A percentile compares a stretch with the other conserved stretches of the same genome.
phyloP scores from a whole-genome alignment of 352 stramenopile species.

The Phytophthora crassamura region DNA sequence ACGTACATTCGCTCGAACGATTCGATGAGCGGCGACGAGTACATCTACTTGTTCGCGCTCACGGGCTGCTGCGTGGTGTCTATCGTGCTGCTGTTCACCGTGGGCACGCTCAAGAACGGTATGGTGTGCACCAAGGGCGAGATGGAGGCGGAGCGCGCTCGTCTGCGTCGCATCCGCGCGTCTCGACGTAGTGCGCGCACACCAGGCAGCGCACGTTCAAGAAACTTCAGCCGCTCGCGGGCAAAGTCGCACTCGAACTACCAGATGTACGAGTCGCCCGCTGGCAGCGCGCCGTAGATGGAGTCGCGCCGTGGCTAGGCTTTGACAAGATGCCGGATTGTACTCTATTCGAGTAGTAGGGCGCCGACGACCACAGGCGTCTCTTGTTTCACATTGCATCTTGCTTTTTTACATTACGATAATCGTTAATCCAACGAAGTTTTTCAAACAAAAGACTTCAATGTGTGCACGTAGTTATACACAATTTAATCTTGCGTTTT shows the following conservation, averaged over 20 bases:
- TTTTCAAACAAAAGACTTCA: conserved; percentile 25
- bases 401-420: conserved; percentile 34
- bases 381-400: conserved; percentile 34
- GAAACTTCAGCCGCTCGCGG: conserved; percentile 71
- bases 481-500: too few relatives aligned
- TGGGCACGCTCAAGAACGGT: conserved; percentile 66
- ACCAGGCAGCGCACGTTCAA: conserved; percentile 59
- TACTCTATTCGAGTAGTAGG: conserved; percentile 31
- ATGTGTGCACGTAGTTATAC: too few relatives aligned
- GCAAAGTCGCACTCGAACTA: conserved; percentile 77
- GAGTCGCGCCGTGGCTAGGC: conserved; percentile 10
- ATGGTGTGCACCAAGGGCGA: conserved; percentile 78
- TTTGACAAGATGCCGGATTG: conserved; percentile 28
- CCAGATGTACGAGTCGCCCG: conserved; percentile 70
- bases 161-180: conserved; percentile 54
- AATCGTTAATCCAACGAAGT: conserved; percentile 35
- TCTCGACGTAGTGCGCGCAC: conserved; percentile 65
- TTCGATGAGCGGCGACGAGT: conserved; percentile 45
- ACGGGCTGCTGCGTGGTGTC: conserved; percentile 51
- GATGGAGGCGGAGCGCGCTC: conserved; percentile 56
- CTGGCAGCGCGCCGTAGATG: conserved; percentile 53
- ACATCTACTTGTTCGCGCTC: conserved; percentile 66
- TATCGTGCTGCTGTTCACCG: conserved; percentile 55
- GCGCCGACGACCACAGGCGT: conserved; percentile 5
- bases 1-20: conserved; percentile 50